Evolutionary conservation across 2,329 filamentous ascomycete genomes (phyloP), one percentile per base, ranked within the genome.

Genomic region (Aspergillus sp.): DNA sequence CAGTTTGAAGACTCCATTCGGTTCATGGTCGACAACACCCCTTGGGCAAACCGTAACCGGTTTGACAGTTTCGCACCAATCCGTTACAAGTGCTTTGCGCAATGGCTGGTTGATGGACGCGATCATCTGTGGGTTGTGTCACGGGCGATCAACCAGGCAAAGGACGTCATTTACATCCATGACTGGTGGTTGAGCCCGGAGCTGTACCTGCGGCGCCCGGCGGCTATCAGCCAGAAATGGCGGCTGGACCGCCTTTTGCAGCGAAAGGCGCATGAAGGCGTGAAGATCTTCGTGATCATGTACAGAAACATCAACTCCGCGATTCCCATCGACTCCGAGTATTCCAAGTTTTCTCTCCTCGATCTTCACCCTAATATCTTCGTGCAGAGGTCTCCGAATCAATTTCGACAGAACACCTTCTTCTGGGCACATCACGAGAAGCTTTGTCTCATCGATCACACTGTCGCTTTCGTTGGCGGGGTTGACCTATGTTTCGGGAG

Each of bases 51-150:
- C 45, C 72, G 72, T 33, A 91, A 95, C 51, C 77, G 91, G 12
- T 96, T 95, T 54, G 81, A 82, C 48, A 95, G 89, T 57, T 98
- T 93, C 61, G 88, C 91, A 0, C 91, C 91, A 0, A 82, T 96
- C 2, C 76, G 91, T 38, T 78, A 76, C 29, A 81, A 81, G 26
- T 86, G 91, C 16, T 91, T 89, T 62, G 86, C 88, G 2, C 86
- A 95, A 52, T 96, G 89, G 88, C 74, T 98, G 6, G 89, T 98
- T 0, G 91, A 98, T 60, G 91, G 85, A 11, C 78, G 91, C 45
- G 91, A 98, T 57, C 93, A 96, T 67, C 96, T 96, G 89, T 98
- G 91, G 91, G 93, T 95, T 56, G 86, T 96, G 5, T 96, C 89
- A 8, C 77, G 89, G 43, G 91, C 91, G 8, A 93, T 98, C 50